Base-by-base conservation (phyloP, 345 rosid genomes). In the Acer negundo region DNA sequence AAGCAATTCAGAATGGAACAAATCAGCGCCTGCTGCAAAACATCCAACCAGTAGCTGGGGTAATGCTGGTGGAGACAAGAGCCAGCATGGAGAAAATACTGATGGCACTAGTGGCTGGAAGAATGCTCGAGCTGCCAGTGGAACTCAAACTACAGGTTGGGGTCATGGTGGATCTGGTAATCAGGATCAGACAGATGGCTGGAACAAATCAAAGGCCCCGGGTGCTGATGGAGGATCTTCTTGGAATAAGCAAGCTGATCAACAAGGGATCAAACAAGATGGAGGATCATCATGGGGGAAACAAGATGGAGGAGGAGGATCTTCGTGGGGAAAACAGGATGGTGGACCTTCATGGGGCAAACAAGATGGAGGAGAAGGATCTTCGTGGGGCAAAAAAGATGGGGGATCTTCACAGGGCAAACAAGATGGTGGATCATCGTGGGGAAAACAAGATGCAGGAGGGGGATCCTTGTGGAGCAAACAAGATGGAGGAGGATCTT, bases 121-220 rank as follows among this genome's bases (percentile, higher is more conserved):
- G 46, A 8, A 42, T 42, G 46, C 11, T 42, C 46, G 8, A 42
- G 46, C 10, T 42, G 10, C 10, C 46, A 42, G 46, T 42, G 46
- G 46, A 42, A 42, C 46, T 42, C 46, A 42, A 42, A 42, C 46
- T 42, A 42, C 1, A 7, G 46, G 46, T 42, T 42, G 46, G 46
- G 46, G 46, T 42, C 8, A 9, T 7, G 46, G 46, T 42, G 46
- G 46, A 42, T 42, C 46, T 9, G 10, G 46, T 42, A 42, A 42
- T 42, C 46, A 8, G 46, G 46, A 42, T 42, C 46, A 42, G 46
- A 42, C 7, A 10, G 75, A 23, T 59, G 28, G 44, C 28, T 67
- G 83, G 87, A 79, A 77, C 31, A 82, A 87, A 44, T 42, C 73
- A 51, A 62, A 73, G 78, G 28, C 47, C 70, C 62, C 19, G 31